phyloP scores from a whole-genome alignment of 345 rosid genomes.

The Nephelium lappaceum region DNA sequence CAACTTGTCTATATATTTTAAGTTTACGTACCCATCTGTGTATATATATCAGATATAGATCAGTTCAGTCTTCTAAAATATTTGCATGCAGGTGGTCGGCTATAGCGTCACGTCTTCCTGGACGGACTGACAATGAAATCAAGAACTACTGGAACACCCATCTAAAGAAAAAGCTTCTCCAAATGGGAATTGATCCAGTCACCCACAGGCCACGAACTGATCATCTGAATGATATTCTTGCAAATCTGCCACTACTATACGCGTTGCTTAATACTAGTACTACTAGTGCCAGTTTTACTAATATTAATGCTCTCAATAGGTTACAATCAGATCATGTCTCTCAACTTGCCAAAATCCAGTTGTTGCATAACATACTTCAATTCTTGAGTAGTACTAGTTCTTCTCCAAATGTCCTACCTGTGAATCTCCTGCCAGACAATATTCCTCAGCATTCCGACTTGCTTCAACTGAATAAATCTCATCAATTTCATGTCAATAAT shows the following conservation, averaged over 20 bases:
- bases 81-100: slow-evolving; percentile 66
- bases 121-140: slow-evolving; percentile 77
- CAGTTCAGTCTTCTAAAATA: no score
- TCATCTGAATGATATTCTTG: slow-evolving; percentile 39
- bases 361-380: slow-evolving; percentile 51
- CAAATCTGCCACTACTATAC: slow-evolving; percentile 59
- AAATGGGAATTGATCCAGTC: slow-evolving; percentile 80
- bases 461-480: slow-evolving; percentile 29
- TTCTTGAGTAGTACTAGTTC: slow-evolving; percentile 27
- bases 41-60: no score
- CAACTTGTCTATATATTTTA: neutral
- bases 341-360: slow-evolving; percentile 57
- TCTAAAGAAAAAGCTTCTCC: slow-evolving; percentile 76
- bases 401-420: slow-evolving; percentile 32
- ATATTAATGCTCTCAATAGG: slow-evolving; percentile 30
- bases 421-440: slow-evolving; percentile 23
- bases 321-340: slow-evolving; percentile 48
- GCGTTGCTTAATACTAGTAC: slow-evolving; percentile 5
- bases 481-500: slow-evolving; percentile 25
- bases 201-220: slow-evolving; percentile 80
- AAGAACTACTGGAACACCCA: slow-evolving; percentile 88
- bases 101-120: slow-evolving; percentile 72
- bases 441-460: slow-evolving; percentile 30
- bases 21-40: no score
- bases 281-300: slow-evolving; percentile 51